These are phyloP conservation scores for Cetraspora pellucida DNA, from an alignment of 192 early-diverging fungal genomes.

Conservation along the genomic window DNA sequence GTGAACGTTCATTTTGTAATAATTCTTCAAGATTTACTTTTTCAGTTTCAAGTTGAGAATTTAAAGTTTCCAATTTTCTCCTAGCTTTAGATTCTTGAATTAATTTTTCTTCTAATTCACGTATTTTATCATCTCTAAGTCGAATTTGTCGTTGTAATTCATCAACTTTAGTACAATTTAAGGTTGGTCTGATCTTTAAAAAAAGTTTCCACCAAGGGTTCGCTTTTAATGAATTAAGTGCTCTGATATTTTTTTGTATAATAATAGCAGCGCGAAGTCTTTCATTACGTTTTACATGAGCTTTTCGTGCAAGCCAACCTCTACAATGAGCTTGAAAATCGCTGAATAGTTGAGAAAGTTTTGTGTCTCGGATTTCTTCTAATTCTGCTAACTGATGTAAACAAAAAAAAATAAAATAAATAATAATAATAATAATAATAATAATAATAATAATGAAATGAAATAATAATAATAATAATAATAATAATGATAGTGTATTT, in stretches of 20 bases:
- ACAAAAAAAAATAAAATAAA: slow-evolving; percentile 8
- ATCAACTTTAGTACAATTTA: slow-evolving; percentile 79
- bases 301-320: slow-evolving; percentile 78
- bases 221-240: slow-evolving; percentile 86
- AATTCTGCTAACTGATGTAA: slow-evolving; percentile 76
- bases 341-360: slow-evolving; percentile 80
- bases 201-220: slow-evolving; percentile 98
- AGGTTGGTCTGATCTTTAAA: slow-evolving; percentile 86
- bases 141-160: slow-evolving; percentile 64
- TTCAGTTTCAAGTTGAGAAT: slow-evolving; percentile 65
- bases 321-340: slow-evolving; percentile 87
- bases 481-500: no score
- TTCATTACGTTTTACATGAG: slow-evolving; percentile 44
- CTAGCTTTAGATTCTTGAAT: slow-evolving; percentile 62
- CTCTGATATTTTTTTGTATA: slow-evolving; percentile 92
- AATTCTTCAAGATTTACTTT: slow-evolving; percentile 70
- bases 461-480: slow-evolving; percentile 3
- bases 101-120: slow-evolving; percentile 72
- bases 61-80: slow-evolving; percentile 57
- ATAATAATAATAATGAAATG: slow-evolving; percentile 15
- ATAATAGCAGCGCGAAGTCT: slow-evolving; percentile 88
- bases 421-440: not conserved
- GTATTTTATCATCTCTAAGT: slow-evolving; percentile 68
- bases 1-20: slow-evolving; percentile 71
- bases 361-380: slow-evolving; percentile 86